Evolutionary conservation across 164 flowering plant genomes (phyloP).

Genomic region (Malania oleifera): DNA sequence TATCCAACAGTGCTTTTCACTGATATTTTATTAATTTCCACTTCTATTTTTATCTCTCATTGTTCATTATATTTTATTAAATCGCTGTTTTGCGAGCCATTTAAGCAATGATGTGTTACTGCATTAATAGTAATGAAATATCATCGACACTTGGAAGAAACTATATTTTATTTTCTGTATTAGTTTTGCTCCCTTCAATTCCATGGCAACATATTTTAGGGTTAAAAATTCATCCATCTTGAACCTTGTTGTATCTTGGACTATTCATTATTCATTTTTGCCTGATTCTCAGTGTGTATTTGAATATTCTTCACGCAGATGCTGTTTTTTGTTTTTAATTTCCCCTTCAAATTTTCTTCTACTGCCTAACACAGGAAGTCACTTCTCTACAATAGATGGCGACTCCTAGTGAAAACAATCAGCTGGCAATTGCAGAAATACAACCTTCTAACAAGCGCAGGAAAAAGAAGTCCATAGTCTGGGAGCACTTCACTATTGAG

Average conservation of each 20-base stretch:
- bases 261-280: background rate
- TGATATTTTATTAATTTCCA: no score
- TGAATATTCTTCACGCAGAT: background rate
- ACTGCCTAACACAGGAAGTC: background rate
- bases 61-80: no score
- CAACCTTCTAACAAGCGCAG: conserved; percentile 65
- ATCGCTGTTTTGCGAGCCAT: no score
- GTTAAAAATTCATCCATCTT: background rate
- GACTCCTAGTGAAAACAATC: conserved; percentile 15
- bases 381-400: conserved; percentile 10
- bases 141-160: no score
- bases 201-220: background rate
- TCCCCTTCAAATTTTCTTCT: background rate
- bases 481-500: conserved; percentile 94
- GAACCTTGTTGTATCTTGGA: background rate
- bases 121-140: no score
- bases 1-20: no score
- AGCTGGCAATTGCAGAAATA: conserved; percentile 27
- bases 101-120: no score
- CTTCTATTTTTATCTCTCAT: no score
- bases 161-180: no score
- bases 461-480: conserved; percentile 87
- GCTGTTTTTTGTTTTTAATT: background rate
- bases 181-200: no score
- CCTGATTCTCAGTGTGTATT: background rate